Conservation (phyloP, 441 rosid genomes). For the Gossypium davidsonii region DNA sequence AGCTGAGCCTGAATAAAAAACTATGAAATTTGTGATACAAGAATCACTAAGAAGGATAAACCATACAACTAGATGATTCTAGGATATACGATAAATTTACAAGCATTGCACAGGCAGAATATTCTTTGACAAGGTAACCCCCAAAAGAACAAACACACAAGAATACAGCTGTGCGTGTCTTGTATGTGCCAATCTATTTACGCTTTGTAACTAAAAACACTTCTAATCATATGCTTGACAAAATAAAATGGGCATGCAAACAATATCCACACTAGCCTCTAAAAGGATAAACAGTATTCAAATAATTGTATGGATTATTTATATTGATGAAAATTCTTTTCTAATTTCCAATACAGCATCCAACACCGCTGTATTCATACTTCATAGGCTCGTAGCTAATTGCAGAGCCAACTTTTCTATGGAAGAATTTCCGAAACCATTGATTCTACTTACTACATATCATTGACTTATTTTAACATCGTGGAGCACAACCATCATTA, state of each 20-base stretch:
- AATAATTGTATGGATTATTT: neutral
- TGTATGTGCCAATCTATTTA: neutral
- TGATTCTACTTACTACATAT: neutral
- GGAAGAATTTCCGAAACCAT: neutral
- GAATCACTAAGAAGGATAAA: neutral
- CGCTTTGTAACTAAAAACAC: neutral
- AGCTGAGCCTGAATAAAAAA: neutral
- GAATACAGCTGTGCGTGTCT: neutral
- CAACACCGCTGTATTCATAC: neutral
- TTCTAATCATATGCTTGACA: neutral
- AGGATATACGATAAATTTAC: neutral
- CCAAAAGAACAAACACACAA: neutral
- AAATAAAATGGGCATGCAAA: neutral
- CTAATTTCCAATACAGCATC: neutral
- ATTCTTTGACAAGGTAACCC: neutral
- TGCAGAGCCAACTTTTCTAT: neutral
- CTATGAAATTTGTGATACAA: neutral
- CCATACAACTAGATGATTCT: neutral
- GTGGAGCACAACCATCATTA: neutral
- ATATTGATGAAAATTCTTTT: neutral
- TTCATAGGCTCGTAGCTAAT: neutral
- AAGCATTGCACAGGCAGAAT: neutral
- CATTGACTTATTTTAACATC: constrained; percentile 7
- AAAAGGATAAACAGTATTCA: neutral
- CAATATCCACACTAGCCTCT: neutral